A percentile compares a stretch with the other conserved stretches of the same genome.
These are phyloP conservation scores for Yamadazyma triangularis DNA, from an alignment of 1,139 yeast genomes.

Conservation along the genomic window DNA sequence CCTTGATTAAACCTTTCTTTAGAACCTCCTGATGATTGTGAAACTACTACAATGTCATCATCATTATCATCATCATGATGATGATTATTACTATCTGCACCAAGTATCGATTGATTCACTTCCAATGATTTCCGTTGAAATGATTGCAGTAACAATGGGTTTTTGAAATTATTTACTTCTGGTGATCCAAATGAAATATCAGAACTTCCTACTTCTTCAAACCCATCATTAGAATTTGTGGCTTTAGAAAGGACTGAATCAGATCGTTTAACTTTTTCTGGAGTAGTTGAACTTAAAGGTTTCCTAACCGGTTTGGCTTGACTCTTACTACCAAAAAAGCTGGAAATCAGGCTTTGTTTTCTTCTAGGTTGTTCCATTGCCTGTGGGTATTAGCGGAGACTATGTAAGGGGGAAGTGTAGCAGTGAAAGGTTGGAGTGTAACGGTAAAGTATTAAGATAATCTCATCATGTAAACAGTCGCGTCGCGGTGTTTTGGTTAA, in stretches of 20 bases:
- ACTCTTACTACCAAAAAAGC: slow-evolving; percentile 11
- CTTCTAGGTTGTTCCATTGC: neutral
- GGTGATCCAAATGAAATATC: slow-evolving; percentile 30
- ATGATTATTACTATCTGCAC: no score
- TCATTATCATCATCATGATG: no score
- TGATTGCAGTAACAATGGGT: slow-evolving; percentile 15
- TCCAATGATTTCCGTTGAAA: no score
- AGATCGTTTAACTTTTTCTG: slow-evolving; percentile 17
- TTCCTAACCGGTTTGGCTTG: neutral
- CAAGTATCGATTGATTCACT: no score
- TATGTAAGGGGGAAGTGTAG: no score
- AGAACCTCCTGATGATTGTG: slow-evolving; percentile 4
- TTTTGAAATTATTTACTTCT: slow-evolving; percentile 24
- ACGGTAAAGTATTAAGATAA: no score
- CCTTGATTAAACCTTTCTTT: slow-evolving; percentile 10
- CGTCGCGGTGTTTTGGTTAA: no score
- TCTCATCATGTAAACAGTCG: no score
- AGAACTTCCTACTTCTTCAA: slow-evolving; percentile 23
- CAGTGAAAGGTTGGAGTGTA: no score
- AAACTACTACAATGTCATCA: neutral
- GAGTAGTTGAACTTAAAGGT: slow-evolving; percentile 12
- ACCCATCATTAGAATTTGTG: slow-evolving; percentile 14
- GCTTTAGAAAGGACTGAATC: slow-evolving; percentile 18
- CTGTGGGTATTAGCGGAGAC: no score
- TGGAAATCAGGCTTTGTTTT: slow-evolving; percentile 15